These are phyloP conservation scores for Fusarium devonianum DNA, from an alignment of 2,329 filamentous ascomycete species.

Conservation along the genomic window DNA sequence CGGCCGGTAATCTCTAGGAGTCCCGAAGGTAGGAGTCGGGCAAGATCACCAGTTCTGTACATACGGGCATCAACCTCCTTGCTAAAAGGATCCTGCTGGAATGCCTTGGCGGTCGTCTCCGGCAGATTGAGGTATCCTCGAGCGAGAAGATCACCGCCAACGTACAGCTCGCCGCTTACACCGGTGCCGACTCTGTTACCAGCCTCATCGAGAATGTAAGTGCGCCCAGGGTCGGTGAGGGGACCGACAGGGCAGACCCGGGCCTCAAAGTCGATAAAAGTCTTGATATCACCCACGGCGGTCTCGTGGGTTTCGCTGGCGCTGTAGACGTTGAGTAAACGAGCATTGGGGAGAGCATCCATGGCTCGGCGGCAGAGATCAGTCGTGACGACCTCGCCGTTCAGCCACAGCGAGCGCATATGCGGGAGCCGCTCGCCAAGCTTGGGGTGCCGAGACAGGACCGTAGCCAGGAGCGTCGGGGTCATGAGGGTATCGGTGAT, in stretches of 20 bases:
- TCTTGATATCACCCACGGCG: constrained; percentile 76
- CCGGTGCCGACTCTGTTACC: constrained; percentile 70
- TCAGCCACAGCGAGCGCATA: constrained; percentile 77
- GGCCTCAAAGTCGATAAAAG: constrained; percentile 68
- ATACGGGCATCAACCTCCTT: constrained; percentile 67
- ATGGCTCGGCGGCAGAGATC: constrained; percentile 75
- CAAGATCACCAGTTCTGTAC: constrained; percentile 78
- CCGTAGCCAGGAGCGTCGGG: constrained; percentile 77
- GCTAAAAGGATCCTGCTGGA: constrained; percentile 71
- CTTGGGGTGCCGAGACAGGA: constrained; percentile 73
- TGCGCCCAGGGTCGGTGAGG: constrained; percentile 70
- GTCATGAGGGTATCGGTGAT: constrained; percentile 87
- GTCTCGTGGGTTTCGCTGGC: constrained; percentile 84
- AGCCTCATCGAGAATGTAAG: constrained; percentile 75
- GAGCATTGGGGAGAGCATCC: constrained; percentile 71
- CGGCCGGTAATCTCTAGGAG: constrained; percentile 78
- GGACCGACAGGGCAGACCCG: constrained; percentile 77
- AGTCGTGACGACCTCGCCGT: constrained; percentile 82
- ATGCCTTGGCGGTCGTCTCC: constrained; percentile 77
- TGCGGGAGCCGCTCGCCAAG: constrained; percentile 69
- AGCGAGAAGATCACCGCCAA: constrained; percentile 77
- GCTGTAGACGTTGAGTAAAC: constrained; percentile 81
- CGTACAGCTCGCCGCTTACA: constrained; percentile 73
- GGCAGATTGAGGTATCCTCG: constrained; percentile 82
- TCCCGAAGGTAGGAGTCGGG: constrained; percentile 70